phyloP scores from a whole-genome alignment of 2,329 filamentous ascomycete genomes.

The Phialocephala sp. region DNA sequence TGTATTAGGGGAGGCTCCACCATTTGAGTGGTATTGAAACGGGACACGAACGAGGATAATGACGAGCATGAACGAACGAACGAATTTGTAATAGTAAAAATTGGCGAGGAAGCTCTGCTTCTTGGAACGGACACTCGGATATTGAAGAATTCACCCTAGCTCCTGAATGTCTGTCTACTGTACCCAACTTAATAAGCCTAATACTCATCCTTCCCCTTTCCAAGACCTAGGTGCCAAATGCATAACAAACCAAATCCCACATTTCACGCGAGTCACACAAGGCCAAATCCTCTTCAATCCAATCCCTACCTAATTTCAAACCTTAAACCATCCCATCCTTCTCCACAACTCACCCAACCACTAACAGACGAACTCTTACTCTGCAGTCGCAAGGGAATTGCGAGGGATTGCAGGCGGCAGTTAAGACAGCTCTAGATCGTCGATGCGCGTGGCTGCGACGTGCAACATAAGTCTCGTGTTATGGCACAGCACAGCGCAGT shows the following conservation, averaged over 20 bases:
- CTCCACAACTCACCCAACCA: neutral
- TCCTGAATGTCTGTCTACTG: no score
- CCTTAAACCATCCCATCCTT: neutral
- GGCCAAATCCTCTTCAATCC: no score
- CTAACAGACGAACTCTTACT: neutral
- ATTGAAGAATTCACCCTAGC: neutral
- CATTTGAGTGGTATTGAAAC: neutral
- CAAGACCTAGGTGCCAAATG: neutral
- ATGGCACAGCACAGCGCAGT: neutral
- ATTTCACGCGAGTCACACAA: neutral
- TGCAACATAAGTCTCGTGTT: slow-evolving; percentile 3
- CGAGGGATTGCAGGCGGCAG: neutral
- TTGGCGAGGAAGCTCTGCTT: neutral
- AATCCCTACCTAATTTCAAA: neutral
- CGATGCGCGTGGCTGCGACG: neutral
- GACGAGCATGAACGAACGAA: neutral
- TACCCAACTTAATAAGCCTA: neutral
- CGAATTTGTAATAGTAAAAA: neutral
- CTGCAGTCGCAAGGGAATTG: neutral
- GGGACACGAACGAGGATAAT: neutral
- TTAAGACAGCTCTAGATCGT: slow-evolving; percentile 8
- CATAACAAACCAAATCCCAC: neutral
- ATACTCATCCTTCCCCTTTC: neutral
- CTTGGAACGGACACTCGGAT: neutral
- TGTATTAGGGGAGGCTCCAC: no score